A percentile compares a stretch with the other conserved stretches of the same genome.
These are phyloP conservation scores for Exophiala aquamarina DNA, from an alignment of 2,329 filamentous ascomycete genomes.

Conservation along the genomic window DNA sequence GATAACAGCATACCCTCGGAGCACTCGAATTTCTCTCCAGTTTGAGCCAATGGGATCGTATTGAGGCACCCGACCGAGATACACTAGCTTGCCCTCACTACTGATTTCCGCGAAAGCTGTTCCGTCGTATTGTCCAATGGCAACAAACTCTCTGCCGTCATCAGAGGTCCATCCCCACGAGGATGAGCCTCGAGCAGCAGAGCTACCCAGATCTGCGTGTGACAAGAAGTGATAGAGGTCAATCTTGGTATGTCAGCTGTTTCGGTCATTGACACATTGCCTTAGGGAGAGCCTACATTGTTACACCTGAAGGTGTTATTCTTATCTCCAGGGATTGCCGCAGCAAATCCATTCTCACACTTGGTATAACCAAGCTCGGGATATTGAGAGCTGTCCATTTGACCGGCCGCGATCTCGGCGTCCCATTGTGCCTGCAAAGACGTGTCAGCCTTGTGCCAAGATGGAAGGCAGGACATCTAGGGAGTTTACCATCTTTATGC, in stretches of 20 bases:
- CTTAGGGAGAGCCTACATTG: constrained; percentile 28
- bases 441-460: background rate
- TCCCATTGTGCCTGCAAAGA: constrained; percentile 7
- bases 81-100: constrained; percentile 44
- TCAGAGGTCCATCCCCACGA: constrained; percentile 50
- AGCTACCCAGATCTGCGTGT: constrained; percentile 17
- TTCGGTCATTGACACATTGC: background rate
- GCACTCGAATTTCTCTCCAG: constrained; percentile 39
- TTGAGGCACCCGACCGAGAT: constrained; percentile 48
- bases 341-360: constrained; percentile 46
- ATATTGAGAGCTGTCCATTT: constrained; percentile 6
- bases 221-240: constrained; percentile 23
- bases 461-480: background rate
- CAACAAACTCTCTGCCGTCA: constrained; percentile 50
- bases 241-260: constrained; percentile 1
- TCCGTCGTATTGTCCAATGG: constrained; percentile 50
- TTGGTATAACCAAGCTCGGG: constrained; percentile 18
- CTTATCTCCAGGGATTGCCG: constrained; percentile 47
- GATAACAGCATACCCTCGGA: constrained; percentile 42
- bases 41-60: constrained; percentile 31
- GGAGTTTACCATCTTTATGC: constrained; percentile 1
- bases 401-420: constrained; percentile 2
- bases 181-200: constrained; percentile 14
- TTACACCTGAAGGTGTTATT: constrained; percentile 51
- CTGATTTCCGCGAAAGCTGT: constrained; percentile 52